Conservation (phyloP, 768 basidiomycete species). For the Pleurotus eryngii region DNA sequence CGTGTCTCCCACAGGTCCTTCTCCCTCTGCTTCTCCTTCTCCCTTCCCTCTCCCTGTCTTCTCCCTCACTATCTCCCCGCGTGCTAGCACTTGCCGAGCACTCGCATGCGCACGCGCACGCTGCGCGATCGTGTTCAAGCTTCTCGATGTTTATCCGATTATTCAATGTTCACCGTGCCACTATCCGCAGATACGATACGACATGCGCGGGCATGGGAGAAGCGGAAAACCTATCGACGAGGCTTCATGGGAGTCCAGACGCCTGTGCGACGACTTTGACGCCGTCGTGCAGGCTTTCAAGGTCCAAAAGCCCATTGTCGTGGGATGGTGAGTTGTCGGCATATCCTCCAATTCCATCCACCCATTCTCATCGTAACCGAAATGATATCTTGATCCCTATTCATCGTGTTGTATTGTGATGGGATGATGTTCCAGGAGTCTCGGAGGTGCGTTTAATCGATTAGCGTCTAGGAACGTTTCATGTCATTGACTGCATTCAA, state of each 20-base stretch:
- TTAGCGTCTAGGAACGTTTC: neutral
- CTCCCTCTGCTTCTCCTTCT: neutral
- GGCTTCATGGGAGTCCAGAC: constrained; percentile 10
- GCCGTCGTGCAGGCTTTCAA: constrained; percentile 22
- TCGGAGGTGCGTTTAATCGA: constrained; percentile 19
- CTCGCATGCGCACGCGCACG: too few relatives aligned
- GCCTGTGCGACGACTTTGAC: constrained; percentile 15
- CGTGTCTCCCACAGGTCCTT: neutral
- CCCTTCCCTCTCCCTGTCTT: neutral
- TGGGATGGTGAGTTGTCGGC: constrained; percentile 30
- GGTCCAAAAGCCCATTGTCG: constrained; percentile 24
- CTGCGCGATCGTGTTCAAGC: neutral
- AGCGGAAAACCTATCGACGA: constrained; percentile 12
- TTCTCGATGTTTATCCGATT: neutral
- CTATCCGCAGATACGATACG: constrained; percentile 11
- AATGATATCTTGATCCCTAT: neutral
- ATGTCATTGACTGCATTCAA: neutral
- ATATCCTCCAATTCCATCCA: neutral
- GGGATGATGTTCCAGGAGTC: constrained; percentile 14
- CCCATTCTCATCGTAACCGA: neutral
- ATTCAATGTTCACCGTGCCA: neutral
- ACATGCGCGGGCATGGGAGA: constrained; percentile 15
- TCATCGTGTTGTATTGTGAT: neutral
- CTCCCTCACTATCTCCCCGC: neutral
- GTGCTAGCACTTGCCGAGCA: too few relatives aligned